These are phyloP conservation scores for Ichthyophonus hoferi DNA, from an alignment of 208 protist species.

Conservation along the genomic window DNA sequence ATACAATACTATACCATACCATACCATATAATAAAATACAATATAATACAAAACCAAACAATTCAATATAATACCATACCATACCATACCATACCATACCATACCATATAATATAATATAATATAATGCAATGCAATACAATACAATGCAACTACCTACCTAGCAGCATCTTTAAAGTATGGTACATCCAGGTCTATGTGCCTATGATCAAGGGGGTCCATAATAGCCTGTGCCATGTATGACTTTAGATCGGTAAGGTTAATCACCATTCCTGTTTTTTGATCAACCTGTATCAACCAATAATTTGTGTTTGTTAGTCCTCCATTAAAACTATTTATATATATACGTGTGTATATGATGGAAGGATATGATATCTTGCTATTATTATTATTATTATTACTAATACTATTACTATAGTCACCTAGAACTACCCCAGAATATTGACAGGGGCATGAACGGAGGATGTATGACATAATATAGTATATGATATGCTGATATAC, in stretches of 20 bases:
- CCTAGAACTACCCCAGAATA: too few relatives aligned
- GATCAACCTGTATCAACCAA: slow-evolving; percentile 35
- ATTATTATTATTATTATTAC: too few relatives aligned
- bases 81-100: not conserved
- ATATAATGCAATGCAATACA: not conserved
- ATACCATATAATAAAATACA: not conserved
- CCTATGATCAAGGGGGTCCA: slow-evolving; percentile 40
- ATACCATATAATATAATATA: too few relatives aligned
- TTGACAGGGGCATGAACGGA: too few relatives aligned
- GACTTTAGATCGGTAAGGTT: slow-evolving; percentile 52
- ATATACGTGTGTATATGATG: too few relatives aligned
- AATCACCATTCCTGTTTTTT: slow-evolving; percentile 51
- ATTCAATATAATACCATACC: not conserved
- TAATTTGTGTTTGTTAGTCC: too few relatives aligned
- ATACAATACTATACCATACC: not conserved
- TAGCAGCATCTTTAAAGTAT: slow-evolving; percentile 29
- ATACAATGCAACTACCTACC: slow-evolving; percentile 16
- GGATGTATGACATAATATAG: too few relatives aligned
- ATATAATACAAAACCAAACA: not conserved
- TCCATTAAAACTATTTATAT: too few relatives aligned
- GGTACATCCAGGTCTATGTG: slow-evolving; percentile 50
- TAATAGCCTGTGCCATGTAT: slow-evolving; percentile 32
- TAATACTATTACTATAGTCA: too few relatives aligned
- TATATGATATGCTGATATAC: too few relatives aligned
- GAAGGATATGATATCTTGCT: too few relatives aligned